Evolutionary conservation across 2,329 filamentous ascomycete genomes (phyloP), one percentile per base, ranked within the genome.

Genomic region (Paraphaeosphaeria sporulosa): DNA sequence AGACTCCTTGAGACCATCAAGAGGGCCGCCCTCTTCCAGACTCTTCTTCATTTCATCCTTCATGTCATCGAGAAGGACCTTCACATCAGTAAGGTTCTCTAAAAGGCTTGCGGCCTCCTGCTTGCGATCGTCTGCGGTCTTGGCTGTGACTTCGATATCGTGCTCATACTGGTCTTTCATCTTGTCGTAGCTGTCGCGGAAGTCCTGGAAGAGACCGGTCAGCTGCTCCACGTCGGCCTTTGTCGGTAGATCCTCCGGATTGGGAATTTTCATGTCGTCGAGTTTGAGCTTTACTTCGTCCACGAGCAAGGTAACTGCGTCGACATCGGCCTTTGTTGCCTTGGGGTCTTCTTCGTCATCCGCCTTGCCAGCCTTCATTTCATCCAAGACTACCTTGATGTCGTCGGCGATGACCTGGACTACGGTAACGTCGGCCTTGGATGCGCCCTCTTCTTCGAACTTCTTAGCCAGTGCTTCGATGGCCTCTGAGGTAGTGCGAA

Each of bases 261-360:
- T 89, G 0, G 90, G 87, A 56, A 90, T 84, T 36, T 88, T 84
- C 70, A 95, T 86, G 57, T 90, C 88, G 47, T 93, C 90, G 9
- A 97, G 83, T 30, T 90, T 87, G 4, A 85, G 83, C 79, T 96
- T 97, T 77, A 96, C 89, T 64, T 97, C 93, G n/a, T 91, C 86
- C 34, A 93, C 91, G 44, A 94, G 85, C 0, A 92, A 85, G 64
- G 93, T 91, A 8, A 98, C 86, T 1, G 91, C 76, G 64, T 95
- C 91, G 4, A 97, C 83, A 67, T 97, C 92, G 0, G 88, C 87
- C 80, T 96, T 97, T 52, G 89, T 90, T 25, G 94, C 85, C 67
- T 86, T 88, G 40, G 88, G 85, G 2, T 83, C 80, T n/a, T 82
- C 81, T 9, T 80, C 78, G 57, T 82, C 78, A 60, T 83, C 71